phyloP scores from a whole-genome alignment of 108 stramenopile genomes.

The Parietichytrium sp. region DNA sequence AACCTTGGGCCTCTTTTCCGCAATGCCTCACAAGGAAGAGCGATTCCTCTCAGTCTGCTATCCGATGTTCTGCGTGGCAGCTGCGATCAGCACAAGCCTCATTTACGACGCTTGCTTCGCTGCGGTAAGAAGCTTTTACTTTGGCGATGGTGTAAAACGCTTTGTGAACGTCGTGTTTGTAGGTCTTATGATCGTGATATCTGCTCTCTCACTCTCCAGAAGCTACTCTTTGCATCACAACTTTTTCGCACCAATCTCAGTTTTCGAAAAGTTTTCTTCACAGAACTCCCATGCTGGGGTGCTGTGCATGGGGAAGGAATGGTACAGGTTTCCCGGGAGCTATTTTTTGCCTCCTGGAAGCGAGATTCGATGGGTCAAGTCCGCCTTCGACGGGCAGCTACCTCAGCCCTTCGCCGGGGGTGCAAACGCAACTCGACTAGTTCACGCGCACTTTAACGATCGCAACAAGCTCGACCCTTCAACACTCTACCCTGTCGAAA shows the following conservation, averaged over 20 bases:
- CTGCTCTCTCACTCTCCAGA: neutral
- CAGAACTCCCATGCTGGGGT: neutral
- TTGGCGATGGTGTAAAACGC: too few relatives aligned
- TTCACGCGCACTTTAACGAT: conserved; percentile 16
- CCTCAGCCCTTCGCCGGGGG: neutral
- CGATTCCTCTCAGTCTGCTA: conserved; percentile 86
- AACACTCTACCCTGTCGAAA: conserved; percentile 57
- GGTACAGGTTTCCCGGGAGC: conserved; percentile 88
- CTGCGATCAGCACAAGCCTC: conserved; percentile 44
- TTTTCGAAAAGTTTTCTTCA: neutral
- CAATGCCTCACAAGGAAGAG: conserved; percentile 95
- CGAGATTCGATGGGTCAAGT: neutral
- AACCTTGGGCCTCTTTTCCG: conserved; percentile 76
- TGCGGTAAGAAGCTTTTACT: too few relatives aligned
- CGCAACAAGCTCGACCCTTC: conserved; percentile 37
- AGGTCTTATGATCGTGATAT: conserved; percentile 6
- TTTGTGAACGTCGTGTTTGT: neutral
- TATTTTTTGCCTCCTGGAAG: conserved; percentile 71
- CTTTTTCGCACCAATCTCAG: neutral
- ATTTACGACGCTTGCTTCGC: conserved; percentile 26
- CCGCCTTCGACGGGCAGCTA: neutral
- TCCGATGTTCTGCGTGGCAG: conserved; percentile 61
- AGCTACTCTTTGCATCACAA: neutral
- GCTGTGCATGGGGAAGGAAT: conserved; percentile 83
- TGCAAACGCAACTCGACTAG: neutral